Evolutionary conservation across 2,329 filamentous ascomycete genomes (phyloP).

Genomic region (Fusarium annulatum): DNA sequence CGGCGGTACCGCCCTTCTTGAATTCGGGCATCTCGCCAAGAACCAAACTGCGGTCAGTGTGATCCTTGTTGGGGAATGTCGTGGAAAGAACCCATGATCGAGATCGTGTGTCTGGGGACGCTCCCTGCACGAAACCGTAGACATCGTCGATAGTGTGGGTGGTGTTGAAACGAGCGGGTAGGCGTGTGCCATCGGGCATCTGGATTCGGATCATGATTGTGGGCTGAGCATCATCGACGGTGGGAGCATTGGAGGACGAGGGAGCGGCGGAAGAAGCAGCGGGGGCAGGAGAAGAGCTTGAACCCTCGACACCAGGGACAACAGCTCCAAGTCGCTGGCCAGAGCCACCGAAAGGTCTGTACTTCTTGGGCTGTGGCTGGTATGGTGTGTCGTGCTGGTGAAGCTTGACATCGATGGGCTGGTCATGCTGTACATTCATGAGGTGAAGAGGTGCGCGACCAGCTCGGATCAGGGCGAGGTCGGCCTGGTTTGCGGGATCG

Average conservation of each 20-base stretch:
- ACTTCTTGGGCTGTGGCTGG: slow-evolving; percentile 76
- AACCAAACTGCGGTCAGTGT: slow-evolving; percentile 72
- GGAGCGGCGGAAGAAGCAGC: slow-evolving; percentile 45
- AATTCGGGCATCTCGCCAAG: slow-evolving; percentile 72
- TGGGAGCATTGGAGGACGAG: slow-evolving; percentile 49
- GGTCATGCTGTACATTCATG: slow-evolving; percentile 79
- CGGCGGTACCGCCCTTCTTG: slow-evolving; percentile 72
- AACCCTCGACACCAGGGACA: slow-evolving; percentile 68
- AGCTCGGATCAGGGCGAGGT: slow-evolving; percentile 79
- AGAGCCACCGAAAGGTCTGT: slow-evolving; percentile 78
- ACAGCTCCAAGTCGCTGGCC: slow-evolving; percentile 82
- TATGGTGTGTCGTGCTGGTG: slow-evolving; percentile 79
- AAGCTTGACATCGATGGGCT: slow-evolving; percentile 83
- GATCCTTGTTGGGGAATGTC: slow-evolving; percentile 85
- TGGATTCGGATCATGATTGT: slow-evolving; percentile 79
- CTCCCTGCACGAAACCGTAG: slow-evolving; percentile 77
- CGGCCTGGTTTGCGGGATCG: slow-evolving; percentile 78
- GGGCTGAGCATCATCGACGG: slow-evolving; percentile 73
- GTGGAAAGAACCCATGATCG: slow-evolving; percentile 82
- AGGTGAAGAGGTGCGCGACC: slow-evolving; percentile 82
- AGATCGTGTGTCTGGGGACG: slow-evolving; percentile 65
- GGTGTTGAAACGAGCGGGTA: slow-evolving; percentile 85
- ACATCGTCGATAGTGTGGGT: slow-evolving; percentile 81
- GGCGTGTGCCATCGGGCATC: slow-evolving; percentile 79
- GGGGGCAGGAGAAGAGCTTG: slow-evolving; percentile 28